Base-by-base conservation (phyloP, 2,329 filamentous ascomycete species). In the Periconia digitata region DNA sequence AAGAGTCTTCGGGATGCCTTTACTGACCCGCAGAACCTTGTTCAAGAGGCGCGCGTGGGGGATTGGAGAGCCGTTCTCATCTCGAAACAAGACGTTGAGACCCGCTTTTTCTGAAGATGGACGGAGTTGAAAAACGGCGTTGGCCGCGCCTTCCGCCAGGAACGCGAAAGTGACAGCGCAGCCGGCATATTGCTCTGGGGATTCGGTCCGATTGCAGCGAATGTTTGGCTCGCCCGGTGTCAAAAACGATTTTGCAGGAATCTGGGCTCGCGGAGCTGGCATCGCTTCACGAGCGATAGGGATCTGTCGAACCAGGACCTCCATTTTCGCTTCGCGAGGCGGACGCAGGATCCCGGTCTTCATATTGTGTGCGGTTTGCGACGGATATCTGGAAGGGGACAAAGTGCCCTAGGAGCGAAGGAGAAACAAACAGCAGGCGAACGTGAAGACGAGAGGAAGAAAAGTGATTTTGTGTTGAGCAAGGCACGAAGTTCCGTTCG, bases 71-170 rank as follows among this genome's bases (percentile, higher is more conserved):
- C 47, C 40, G 8, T 51, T 38, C 16, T 53, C 38, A 17, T 57
- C 52, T 24, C 58, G 50, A 24, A 66, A 60, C 8, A 59, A 21
- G 39, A 60, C 60, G 15, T 47, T 27, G 18, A 27, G 43, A 6
- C 42, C 18, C 20, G 42, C 6, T 18, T 34, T 22, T 16, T 34
- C 34, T n/a, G 49, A 38, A 44, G 46, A 55, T 15, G 53, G 44
- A 17, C 46, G 49, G 21, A 69, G 57, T 32, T 46, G 61, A 48
- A 67, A 71, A 4, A 71, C 62, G 20, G 60, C 56, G 24, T 71
- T 71, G 16, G 68, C 68, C 15, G 64, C 67, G 8, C 68, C 68
- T 51, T 70, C 64, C 22, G 60, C 65, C 12, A 69, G 58, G 41
- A 62, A 69, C 12, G 51, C 39, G 21, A 70, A 58, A 15, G 41